These are phyloP conservation scores for Niebla homalea DNA, from an alignment of 495 filamentous ascomycete species.

Conservation along the genomic window DNA sequence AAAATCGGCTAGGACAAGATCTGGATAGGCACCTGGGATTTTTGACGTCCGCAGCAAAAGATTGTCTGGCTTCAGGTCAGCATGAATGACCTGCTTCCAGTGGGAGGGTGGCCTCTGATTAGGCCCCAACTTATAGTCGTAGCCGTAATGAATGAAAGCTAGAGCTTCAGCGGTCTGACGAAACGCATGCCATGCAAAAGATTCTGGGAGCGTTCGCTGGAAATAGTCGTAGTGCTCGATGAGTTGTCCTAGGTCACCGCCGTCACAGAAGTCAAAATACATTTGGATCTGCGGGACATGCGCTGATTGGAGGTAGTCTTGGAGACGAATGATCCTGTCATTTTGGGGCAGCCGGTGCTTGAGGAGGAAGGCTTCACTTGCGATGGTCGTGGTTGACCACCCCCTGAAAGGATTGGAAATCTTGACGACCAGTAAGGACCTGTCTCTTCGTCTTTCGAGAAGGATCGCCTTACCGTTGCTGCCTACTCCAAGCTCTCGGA, in stretches of 20 bases:
- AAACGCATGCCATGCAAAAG: conserved; percentile 10
- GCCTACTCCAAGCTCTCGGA: not conserved
- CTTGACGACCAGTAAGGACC: too few species aligned
- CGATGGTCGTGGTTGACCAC: too few species aligned
- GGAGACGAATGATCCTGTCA: conserved; percentile 6
- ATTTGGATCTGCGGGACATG: conserved; percentile 4
- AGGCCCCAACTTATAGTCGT: not conserved
- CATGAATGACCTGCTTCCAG: conserved; percentile 10
- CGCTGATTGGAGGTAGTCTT: not conserved
- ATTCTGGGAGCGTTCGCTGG: not conserved
- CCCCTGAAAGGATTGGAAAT: too few species aligned
- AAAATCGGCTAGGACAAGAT: conserved; percentile 10
- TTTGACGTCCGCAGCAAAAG: conserved; percentile 3
- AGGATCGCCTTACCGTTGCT: not conserved
- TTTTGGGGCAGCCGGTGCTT: conserved; percentile 3
- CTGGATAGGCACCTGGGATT: not conserved
- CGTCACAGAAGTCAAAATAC: conserved; percentile 10
- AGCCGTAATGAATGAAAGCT: conserved; percentile 9
- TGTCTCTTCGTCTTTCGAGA: not conserved
- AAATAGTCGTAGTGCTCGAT: not conserved
- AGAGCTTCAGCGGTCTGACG: conserved; percentile 7
- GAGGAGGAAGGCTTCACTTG: conserved; percentile 1
- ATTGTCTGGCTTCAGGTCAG: conserved; percentile 10
- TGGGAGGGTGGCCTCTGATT: not conserved
- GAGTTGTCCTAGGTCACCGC: conserved; percentile 4